phyloP scores from a whole-genome alignment of 768 basidiomycete species.

The Agaricus subrufescens region DNA sequence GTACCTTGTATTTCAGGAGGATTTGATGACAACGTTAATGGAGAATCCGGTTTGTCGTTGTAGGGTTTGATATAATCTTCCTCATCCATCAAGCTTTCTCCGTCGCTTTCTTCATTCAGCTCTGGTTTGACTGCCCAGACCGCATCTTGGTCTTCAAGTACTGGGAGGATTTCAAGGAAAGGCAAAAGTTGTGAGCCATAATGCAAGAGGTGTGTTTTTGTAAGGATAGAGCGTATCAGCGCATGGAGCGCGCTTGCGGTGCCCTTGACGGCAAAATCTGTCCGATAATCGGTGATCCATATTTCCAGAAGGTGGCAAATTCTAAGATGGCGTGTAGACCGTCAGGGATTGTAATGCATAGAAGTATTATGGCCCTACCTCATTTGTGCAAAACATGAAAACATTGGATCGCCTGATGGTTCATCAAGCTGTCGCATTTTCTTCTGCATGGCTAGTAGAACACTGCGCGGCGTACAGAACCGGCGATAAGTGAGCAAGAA shows the following conservation, averaged over 20 bases:
- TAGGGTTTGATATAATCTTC: conserved; percentile 36
- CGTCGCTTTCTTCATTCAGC: conserved; percentile 60
- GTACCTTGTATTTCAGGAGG: neutral
- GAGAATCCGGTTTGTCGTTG: conserved; percentile 13
- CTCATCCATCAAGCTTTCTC: conserved; percentile 52
- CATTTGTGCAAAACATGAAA: conserved; percentile 87
- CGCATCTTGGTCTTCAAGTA: conserved; percentile 61
- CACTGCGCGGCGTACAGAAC: conserved; percentile 72
- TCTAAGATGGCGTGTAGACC: conserved; percentile 31
- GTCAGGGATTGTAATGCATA: neutral
- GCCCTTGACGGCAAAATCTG: conserved; percentile 76
- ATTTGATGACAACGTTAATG: neutral
- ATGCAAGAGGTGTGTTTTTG: conserved; percentile 78
- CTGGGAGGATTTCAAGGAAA: conserved; percentile 66
- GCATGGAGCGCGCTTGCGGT: conserved; percentile 70
- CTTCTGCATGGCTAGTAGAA: conserved; percentile 86
- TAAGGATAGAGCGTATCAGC: conserved; percentile 72
- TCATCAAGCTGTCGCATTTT: conserved; percentile 75
- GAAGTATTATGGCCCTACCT: conserved; percentile 37
- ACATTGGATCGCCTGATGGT: conserved; percentile 74
- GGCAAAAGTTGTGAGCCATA: conserved; percentile 82
- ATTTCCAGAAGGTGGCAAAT: conserved; percentile 75
- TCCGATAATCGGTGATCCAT: conserved; percentile 73
- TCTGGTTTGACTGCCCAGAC: conserved; percentile 73
- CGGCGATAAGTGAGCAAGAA: conserved; percentile 83